Evolutionary conservation across 1,284 basidiomycete genomes (phyloP), one percentile per base, ranked within the genome.

Genomic region (Amylostereum areolatum): DNA sequence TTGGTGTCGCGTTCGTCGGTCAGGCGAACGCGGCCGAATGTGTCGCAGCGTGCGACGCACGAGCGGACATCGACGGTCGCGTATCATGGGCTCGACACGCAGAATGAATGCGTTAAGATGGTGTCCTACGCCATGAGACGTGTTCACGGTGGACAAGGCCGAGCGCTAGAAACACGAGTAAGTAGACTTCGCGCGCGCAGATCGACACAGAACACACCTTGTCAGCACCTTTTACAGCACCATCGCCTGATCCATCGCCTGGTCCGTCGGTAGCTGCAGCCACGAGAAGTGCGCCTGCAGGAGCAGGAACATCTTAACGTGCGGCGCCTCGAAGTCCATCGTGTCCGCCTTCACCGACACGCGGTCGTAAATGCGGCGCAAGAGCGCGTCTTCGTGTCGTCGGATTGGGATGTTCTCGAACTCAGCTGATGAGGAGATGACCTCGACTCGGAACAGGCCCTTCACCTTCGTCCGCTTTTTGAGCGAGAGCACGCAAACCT

Each of bases 391-490:
- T 68, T 95, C 91, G 67, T 92, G 90, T 45, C 95, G 88, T 28
- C 96, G 85, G 57, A 99, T 97, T 2, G 96, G 94, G 52, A 99
- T 85, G 7, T 76, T 77, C 66, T 99, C 96, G 63, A 98, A 99
- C 67, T 99, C 97, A 45, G 93, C 89, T 0, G 96, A 96, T 0
- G 94, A 96, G 0, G 91, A 90, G 5, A 99, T 89, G 48, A 99
- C 96, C 69, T 99, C 95, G 34, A 99, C 78, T n/a, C n/a, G n/a
- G n/a, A n/a, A n/a, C 27, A 99, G 71, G 40, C 96, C 96, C 71
- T 97, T 95, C 64, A 99, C 80, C 70, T 98, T 99, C n/a, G 96
- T 99, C 41, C 86, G 83, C 62, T 96, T 93, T 66, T 96, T 97
- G 55, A 99, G 75, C 8, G 96, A 99, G 50, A 96, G 77, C 30